Evolutionary conservation across 208 protist species (phyloP).

Genomic region (Strigomonas culicis): DNA sequence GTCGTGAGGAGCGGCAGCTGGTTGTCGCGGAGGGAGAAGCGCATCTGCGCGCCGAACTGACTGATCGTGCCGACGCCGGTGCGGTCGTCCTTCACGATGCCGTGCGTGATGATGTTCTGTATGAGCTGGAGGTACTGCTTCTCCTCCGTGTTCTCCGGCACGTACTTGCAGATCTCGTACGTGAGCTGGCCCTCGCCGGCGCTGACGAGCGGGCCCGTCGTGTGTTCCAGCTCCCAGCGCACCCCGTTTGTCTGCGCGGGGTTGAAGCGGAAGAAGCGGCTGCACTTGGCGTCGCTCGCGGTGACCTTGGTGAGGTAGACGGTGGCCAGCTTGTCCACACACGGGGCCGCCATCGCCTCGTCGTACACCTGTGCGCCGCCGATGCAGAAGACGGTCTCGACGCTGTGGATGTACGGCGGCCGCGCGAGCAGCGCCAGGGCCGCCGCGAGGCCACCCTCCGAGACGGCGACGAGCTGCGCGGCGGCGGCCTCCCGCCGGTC

Average conservation of each 20-base stretch:
- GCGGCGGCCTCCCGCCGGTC: slow-evolving; percentile 40
- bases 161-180: slow-evolving; percentile 74
- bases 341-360: slow-evolving; percentile 59
- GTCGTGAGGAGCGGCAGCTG: slow-evolving; percentile 97
- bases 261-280: slow-evolving; percentile 56
- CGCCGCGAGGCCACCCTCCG: slow-evolving; percentile 51
- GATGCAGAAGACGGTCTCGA: slow-evolving; percentile 93
- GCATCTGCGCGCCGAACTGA: slow-evolving; percentile 97
- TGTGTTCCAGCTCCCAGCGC: slow-evolving; percentile 43
- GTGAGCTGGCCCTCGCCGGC: slow-evolving; percentile 16
- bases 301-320: slow-evolving; percentile 74
- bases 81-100: slow-evolving; percentile 89
- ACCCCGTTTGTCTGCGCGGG: neutral
- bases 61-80: slow-evolving; percentile 95
- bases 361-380: slow-evolving; percentile 89
- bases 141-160: slow-evolving; percentile 87
- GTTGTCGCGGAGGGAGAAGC: slow-evolving; percentile 93
- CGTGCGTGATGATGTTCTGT: slow-evolving; percentile 65
- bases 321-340: slow-evolving; percentile 50
- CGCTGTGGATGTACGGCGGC: slow-evolving; percentile 41
- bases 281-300: slow-evolving; percentile 35
- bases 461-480: slow-evolving; percentile 34
- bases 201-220: slow-evolving; percentile 28
- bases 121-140: slow-evolving; percentile 92
- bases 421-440: slow-evolving; percentile 53